phyloP scores from a whole-genome alignment of 176 grass and related monocot genomes.

The Tillandsia leiboldiana region DNA sequence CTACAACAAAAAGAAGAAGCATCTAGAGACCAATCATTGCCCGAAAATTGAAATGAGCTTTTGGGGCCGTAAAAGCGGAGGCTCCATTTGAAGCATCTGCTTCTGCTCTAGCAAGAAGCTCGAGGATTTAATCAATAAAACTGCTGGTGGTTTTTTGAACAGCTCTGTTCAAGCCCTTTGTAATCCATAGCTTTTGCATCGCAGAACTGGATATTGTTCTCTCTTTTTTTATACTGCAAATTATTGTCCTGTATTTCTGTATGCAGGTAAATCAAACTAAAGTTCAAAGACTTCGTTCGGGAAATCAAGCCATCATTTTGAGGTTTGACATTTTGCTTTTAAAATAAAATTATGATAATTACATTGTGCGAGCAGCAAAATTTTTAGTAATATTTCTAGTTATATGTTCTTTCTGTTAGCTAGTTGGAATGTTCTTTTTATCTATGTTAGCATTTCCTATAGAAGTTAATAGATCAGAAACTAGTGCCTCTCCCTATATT shows the following conservation, averaged over 20 bases:
- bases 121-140: too few relatives aligned
- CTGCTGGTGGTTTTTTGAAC: too few relatives aligned
- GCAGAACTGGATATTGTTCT: constrained; percentile 3
- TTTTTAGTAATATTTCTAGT: constrained; percentile 10
- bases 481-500: too few relatives aligned
- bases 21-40: too few relatives aligned
- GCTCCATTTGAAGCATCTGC: too few relatives aligned
- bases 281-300: constrained; percentile 33
- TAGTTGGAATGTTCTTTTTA: too few relatives aligned
- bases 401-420: neutral
- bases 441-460: too few relatives aligned
- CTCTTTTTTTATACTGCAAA: neutral
- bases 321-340: constrained; percentile 46
- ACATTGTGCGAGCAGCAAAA: constrained; percentile 12
- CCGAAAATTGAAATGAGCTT: too few relatives aligned
- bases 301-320: constrained; percentile 44
- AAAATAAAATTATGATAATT: constrained; percentile 5
- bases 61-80: too few relatives aligned
- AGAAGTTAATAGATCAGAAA: too few relatives aligned
- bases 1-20: constrained; percentile 4
- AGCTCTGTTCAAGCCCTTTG: neutral
- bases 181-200: neutral
- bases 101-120: too few relatives aligned
- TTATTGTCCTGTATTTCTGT: neutral
- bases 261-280: constrained; percentile 53